Percentiles rank a stretch among this genome's conserved stretches.
Conservation (phyloP, 2,329 filamentous ascomycete species). For the Pseudogymnoascus sp. region DNA sequence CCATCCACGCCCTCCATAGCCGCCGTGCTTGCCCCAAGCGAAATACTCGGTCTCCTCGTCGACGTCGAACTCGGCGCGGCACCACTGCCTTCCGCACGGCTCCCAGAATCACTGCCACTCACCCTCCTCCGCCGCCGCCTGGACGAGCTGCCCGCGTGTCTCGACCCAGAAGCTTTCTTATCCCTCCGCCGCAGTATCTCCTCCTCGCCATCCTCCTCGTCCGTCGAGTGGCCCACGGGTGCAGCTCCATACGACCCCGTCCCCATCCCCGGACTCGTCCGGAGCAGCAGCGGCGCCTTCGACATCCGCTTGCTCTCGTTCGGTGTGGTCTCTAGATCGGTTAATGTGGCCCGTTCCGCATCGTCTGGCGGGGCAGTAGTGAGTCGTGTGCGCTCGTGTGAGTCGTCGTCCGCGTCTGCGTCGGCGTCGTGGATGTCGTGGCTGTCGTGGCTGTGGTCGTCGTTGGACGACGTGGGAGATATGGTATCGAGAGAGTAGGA, state of each 20-base stretch:
- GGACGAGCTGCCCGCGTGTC: constrained; percentile 20
- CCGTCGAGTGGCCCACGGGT: constrained; percentile 36
- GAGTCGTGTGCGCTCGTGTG: not conserved
- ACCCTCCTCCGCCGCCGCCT: not conserved
- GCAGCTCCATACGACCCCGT: constrained; percentile 54
- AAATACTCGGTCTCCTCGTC: constrained; percentile 8
- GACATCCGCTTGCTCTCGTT: constrained; percentile 29
- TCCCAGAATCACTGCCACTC: not conserved
- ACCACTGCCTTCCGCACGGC: not conserved
- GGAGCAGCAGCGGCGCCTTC: constrained; percentile 47
- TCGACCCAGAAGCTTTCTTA: constrained; percentile 21
- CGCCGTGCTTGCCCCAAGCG: not conserved
- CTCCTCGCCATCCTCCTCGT: constrained; percentile 25
- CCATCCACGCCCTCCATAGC: constrained; percentile 17
- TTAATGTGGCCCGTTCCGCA: not conserved
- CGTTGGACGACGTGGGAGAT: constrained; percentile 14
- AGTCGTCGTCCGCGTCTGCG: not conserved
- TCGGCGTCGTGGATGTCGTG: not conserved
- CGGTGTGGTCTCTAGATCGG: not conserved
- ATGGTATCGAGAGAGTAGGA: constrained; percentile 8
- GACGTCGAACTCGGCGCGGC: constrained; percentile 13
- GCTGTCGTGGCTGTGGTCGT: constrained; percentile 15
- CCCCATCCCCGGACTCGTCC: constrained; percentile 51
- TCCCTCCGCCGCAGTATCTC: constrained; percentile 18
- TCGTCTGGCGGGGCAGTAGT: not conserved